Evolutionary conservation across 2,329 filamentous ascomycete species (phyloP).

Genomic region (Trichocomaceae sp.): DNA sequence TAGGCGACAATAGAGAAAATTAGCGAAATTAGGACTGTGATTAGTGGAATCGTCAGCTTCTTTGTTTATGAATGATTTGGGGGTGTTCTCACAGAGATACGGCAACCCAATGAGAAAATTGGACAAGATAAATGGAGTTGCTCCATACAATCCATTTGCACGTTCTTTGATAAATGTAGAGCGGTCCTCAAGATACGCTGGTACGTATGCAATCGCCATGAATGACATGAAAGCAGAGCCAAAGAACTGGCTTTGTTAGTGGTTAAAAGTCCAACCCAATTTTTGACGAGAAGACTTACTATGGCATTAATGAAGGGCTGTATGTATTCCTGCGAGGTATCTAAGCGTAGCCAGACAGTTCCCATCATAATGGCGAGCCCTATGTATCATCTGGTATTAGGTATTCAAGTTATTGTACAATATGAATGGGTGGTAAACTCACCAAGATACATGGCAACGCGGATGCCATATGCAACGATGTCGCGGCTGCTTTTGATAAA

Average conservation of each 20-base stretch:
- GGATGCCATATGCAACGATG: conserved; percentile 74
- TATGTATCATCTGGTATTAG: conserved; percentile 11
- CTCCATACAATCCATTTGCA: conserved; percentile 72
- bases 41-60: conserved; percentile 15
- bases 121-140: conserved; percentile 63
- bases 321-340: conserved; percentile 63
- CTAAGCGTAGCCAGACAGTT: conserved; percentile 73
- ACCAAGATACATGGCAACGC: conserved; percentile 73
- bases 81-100: conserved; percentile 54
- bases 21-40: conserved; percentile 60
- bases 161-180: conserved; percentile 68
- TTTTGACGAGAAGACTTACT: conserved; percentile 27
- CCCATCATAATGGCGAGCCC: conserved; percentile 58
- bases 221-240: conserved; percentile 70
- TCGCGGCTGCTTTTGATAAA: conserved; percentile 82
- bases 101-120: conserved; percentile 80
- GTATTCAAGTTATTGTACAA: conserved; percentile 3
- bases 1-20: conserved; percentile 71
- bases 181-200: conserved; percentile 73
- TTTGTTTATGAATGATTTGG: neutral
- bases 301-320: conserved; percentile 78
- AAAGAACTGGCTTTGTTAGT: conserved; percentile 48
- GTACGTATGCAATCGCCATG: conserved; percentile 80
- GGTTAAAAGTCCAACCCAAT: neutral
- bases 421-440: conserved; percentile 16